Conservation (phyloP, 169 alveolate genomes). For the Neospora caninum region DNA sequence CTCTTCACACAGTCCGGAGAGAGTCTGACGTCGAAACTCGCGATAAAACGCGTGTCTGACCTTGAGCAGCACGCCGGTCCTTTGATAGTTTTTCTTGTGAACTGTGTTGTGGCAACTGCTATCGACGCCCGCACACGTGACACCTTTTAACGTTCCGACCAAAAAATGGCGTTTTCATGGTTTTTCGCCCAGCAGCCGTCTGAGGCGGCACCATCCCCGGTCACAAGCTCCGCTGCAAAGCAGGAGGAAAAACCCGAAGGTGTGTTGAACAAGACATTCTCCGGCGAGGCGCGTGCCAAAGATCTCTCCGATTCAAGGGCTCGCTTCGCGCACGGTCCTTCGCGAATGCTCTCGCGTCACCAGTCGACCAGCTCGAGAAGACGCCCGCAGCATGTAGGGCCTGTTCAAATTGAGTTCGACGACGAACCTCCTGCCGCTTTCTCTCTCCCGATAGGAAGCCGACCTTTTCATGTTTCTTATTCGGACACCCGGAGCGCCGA, state of each 20-base stretch:
- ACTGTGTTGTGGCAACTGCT: no score
- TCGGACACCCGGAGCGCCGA: not conserved
- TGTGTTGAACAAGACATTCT: not conserved
- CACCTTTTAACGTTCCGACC: no score
- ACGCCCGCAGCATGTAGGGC: not conserved
- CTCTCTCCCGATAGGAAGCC: not conserved
- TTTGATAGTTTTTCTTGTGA: no score
- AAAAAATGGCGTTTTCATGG: not conserved
- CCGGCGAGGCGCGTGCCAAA: not conserved
- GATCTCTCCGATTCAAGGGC: not conserved
- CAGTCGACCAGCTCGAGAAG: not conserved
- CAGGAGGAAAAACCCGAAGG: not conserved
- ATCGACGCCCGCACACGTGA: no score
- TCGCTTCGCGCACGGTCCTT: not conserved
- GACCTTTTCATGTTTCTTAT: not conserved
- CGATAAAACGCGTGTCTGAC: no score
- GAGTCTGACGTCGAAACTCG: no score
- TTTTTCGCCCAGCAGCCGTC: not conserved
- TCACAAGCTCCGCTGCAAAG: no score
- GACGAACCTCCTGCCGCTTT: not conserved
- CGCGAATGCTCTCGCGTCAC: not conserved
- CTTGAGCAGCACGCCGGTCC: no score
- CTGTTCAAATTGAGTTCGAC: constrained; percentile 8
- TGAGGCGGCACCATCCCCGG: no score
- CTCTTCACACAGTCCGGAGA: no score